phyloP scores from a whole-genome alignment of 2,329 filamentous ascomycete genomes.

The Fusarium domesticum region DNA sequence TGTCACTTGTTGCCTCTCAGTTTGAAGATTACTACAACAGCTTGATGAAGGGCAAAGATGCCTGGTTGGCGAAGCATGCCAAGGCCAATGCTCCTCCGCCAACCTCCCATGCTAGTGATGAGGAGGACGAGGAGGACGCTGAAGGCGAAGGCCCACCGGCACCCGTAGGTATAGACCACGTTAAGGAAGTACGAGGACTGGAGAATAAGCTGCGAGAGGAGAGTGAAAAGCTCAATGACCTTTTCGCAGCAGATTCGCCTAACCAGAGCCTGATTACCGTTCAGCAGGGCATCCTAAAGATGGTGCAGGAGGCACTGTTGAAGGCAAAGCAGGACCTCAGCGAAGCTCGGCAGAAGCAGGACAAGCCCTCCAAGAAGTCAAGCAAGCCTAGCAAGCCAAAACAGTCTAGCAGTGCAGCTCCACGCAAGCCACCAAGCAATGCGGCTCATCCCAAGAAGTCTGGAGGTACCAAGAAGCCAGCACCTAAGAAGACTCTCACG shows the following conservation, averaged over 20 bases:
- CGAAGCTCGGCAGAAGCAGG: constrained; percentile 46
- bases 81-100: constrained; percentile 52
- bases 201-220: constrained; percentile 53
- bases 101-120: constrained; percentile 66
- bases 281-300: constrained; percentile 59
- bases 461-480: constrained; percentile 43
- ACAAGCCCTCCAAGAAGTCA: constrained; percentile 57
- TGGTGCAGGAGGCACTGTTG: constrained; percentile 70
- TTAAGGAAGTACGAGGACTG: constrained; percentile 50
- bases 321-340: constrained; percentile 65
- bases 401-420: constrained; percentile 30
- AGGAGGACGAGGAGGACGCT: constrained; percentile 67
- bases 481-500: constrained; percentile 55
- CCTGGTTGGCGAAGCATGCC: constrained; percentile 76
- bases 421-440: constrained; percentile 44
- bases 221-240: constrained; percentile 54
- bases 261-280: constrained; percentile 53
- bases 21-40: constrained; percentile 72
- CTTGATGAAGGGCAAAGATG: constrained; percentile 74
- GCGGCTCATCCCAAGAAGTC: constrained; percentile 36
- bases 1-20: constrained; percentile 67
- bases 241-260: constrained; percentile 50
- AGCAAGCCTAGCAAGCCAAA: constrained; percentile 58
- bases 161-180: constrained; percentile 41
- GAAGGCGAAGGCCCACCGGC: constrained; percentile 47